Conservation (phyloP, 2,329 filamentous ascomycete species). For the Hirsutella thompsonii region DNA sequence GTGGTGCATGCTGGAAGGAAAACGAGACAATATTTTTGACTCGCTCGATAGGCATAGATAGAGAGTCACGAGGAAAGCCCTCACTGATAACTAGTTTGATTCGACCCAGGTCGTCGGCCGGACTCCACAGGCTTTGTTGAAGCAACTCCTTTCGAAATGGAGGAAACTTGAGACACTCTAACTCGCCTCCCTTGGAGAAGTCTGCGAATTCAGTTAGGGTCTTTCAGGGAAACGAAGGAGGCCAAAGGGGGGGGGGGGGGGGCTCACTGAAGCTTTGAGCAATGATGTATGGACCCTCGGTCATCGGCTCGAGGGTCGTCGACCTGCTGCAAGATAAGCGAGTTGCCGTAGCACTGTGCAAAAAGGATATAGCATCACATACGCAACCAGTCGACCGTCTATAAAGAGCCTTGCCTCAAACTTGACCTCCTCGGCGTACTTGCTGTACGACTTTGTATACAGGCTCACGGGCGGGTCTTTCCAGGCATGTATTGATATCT, state of each 20-base stretch:
- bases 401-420: constrained; percentile 57
- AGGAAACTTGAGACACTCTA: constrained; percentile 57
- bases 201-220: constrained; percentile 17
- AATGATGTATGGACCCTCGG: constrained; percentile 37
- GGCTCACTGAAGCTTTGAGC: constrained; percentile 26
- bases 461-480: constrained; percentile 45
- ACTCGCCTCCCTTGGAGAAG: constrained; percentile 43
- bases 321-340: constrained; percentile 26
- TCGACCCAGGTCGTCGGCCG: constrained; percentile 57
- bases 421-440: constrained; percentile 39
- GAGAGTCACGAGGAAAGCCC: constrained; percentile 46
- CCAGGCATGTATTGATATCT: constrained; percentile 68
- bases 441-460: constrained; percentile 41
- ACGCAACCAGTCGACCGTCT: constrained; percentile 55
- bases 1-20: constrained; percentile 74
- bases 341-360: background rate
- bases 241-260: background rate
- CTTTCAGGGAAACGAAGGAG: no score
- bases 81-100: constrained; percentile 69
- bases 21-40: constrained; percentile 65
- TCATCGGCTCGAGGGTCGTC: constrained; percentile 37
- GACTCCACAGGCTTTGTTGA: constrained; percentile 57
- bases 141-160: constrained; percentile 57
- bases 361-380: constrained; percentile 1
- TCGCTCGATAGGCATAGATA: constrained; percentile 44